phyloP scores from a whole-genome alignment of 2,329 filamentous ascomycete species.

The Leptographium radiaticola region DNA sequence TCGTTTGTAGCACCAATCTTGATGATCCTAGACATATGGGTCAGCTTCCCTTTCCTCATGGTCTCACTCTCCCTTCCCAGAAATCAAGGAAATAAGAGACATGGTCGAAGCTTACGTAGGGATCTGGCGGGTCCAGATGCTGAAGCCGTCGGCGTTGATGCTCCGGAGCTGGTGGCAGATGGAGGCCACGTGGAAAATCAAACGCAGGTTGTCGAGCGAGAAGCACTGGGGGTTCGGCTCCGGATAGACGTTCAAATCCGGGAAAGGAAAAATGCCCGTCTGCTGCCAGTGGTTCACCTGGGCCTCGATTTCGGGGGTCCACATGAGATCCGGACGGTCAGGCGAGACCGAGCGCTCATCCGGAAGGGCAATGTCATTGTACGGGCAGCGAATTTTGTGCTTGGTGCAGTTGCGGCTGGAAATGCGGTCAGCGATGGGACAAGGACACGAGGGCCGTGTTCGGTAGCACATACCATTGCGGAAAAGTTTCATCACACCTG shows the following conservation, averaged over 20 bases:
- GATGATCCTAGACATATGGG: slow-evolving; percentile 48
- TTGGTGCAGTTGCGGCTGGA: slow-evolving; percentile 91
- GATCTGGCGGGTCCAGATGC: slow-evolving; percentile 85
- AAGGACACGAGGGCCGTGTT: background rate
- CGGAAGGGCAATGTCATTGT: slow-evolving; percentile 71
- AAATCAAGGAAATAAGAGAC: background rate
- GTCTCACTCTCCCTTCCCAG: background rate
- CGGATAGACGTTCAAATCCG: slow-evolving; percentile 64
- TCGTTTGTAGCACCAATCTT: slow-evolving; percentile 67
- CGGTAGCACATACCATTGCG: slow-evolving; percentile 66
- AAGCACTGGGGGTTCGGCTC: slow-evolving; percentile 60
- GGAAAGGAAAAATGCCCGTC: slow-evolving; percentile 76
- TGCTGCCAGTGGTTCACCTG: slow-evolving; percentile 72
- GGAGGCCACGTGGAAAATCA: slow-evolving; percentile 82
- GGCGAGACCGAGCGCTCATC: slow-evolving; percentile 50
- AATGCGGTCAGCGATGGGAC: slow-evolving; percentile 6
- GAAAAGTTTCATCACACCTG: slow-evolving; percentile 92
- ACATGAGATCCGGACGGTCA: slow-evolving; percentile 59
- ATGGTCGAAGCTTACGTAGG: slow-evolving; percentile 54
- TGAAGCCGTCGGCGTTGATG: slow-evolving; percentile 69
- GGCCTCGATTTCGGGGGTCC: slow-evolving; percentile 74
- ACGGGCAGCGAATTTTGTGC: slow-evolving; percentile 96
- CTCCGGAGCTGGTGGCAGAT: slow-evolving; percentile 72
- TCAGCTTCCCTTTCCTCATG: background rate
- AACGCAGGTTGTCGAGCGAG: slow-evolving; percentile 64